A percentile compares a stretch with the other conserved stretches of the same genome.
Evolutionary conservation across 148 eudicot genomes (phyloP).

Genomic region (Polygonum maritimum): DNA sequence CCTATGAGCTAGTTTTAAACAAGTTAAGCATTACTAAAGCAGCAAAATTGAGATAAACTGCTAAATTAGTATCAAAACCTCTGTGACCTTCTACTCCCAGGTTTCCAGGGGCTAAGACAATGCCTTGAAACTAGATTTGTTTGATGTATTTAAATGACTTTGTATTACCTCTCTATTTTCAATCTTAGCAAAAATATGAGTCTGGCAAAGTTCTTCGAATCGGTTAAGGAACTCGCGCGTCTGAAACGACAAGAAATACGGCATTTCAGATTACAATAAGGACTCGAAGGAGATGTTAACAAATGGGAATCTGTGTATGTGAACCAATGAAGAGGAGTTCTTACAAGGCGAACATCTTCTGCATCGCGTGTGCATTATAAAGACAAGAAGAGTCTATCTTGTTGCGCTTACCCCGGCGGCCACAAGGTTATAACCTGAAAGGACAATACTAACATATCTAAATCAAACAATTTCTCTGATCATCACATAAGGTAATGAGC

Average conservation of each 20-base stretch:
- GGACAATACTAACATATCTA: no score
- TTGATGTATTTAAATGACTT: background rate
- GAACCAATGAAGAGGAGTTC: background rate
- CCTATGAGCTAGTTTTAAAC: no score
- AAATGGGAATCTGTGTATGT: background rate
- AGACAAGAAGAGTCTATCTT: conserved; percentile 76
- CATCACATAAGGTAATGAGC: no score
- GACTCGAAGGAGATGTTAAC: background rate
- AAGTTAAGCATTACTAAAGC: no score
- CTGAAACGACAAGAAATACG: conserved; percentile 16
- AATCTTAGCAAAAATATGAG: conserved; percentile 87
- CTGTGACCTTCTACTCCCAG: conserved; percentile 85
- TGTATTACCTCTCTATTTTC: conserved; percentile 73
- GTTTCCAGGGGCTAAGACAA: conserved; percentile 88
- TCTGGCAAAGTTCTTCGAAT: conserved; percentile 57
- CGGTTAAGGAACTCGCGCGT: conserved; percentile 47
- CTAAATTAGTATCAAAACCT: background rate
- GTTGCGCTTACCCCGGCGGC: conserved; percentile 53
- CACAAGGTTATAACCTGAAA: conserved; percentile 70
- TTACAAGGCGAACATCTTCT: conserved; percentile 90
- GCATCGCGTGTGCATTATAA: conserved; percentile 77
- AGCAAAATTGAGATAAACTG: no score
- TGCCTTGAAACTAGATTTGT: background rate
- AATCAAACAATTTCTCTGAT: no score
- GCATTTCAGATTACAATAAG: background rate